These are phyloP conservation scores for Pleurozium schreberi DNA, from an alignment of 225 moss, liverwort and hornwort species.

Conservation along the genomic window DNA sequence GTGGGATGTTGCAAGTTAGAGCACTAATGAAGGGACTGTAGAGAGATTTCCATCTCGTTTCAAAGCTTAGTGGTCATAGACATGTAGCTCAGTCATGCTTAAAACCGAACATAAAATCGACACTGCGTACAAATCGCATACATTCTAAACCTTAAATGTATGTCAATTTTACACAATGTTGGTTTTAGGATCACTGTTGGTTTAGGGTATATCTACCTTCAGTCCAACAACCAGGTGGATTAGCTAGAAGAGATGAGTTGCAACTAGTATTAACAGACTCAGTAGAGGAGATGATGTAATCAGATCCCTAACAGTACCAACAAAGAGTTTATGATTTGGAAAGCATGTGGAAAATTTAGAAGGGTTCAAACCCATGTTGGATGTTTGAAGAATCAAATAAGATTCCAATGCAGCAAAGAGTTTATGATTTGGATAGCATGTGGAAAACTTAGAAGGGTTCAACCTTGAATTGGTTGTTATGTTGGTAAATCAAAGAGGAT, in stretches of 20 bases:
- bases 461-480: neutral
- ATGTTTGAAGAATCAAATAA: too few species aligned
- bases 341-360: neutral
- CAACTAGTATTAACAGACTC: too few species aligned
- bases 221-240: neutral
- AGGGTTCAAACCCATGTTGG: too few species aligned
- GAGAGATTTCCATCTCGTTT: neutral
- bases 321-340: neutral
- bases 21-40: neutral
- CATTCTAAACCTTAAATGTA: neutral
- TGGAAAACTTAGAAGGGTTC: neutral
- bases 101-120: neutral
- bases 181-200: neutral
- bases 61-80: neutral
- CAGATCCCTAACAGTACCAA: too few species aligned
- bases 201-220: neutral
- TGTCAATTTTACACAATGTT: neutral
- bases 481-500: neutral
- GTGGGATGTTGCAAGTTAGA: neutral
- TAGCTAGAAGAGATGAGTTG: neutral
- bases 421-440: neutral
- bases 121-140: neutral
- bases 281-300: neutral
- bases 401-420: neutral
- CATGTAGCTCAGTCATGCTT: neutral